Evolutionary conservation across 163 green algal species (phyloP), one percentile per base, ranked within the genome.

Genomic region (Scenedesmus sp.): DNA sequence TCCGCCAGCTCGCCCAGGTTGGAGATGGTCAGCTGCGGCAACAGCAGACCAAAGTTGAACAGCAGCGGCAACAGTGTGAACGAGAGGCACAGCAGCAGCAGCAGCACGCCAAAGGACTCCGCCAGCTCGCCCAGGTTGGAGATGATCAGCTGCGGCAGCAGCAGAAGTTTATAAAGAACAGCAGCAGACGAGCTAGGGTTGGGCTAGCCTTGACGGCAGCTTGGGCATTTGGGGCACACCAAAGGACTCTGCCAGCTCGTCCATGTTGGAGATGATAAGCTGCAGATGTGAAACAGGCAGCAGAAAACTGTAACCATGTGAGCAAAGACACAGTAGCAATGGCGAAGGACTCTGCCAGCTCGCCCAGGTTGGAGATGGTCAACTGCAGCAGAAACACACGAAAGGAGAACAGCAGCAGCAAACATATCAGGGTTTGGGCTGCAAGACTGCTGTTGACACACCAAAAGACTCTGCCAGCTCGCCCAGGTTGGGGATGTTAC

Each of bases 1-100:
- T 88, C 57, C 52, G 83, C 83, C 66, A 88, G 83, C 5, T 88
- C 83, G 77, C 18, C 57, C 59, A 88, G 83, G 46, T 88, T 88
- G 6, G n/a, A 46, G n/a, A 88, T 52, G 3, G 83, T 88, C 57
- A 88, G 57, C 83, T 88, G 83, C 56, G 66, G 15, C 73, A 87
- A 20, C 82, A 87, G 55, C 12, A 9, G 13, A 54, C 54, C 1
- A 16, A 62, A 55, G 1, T 16, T n/a, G 57, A 16, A 3, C 46
- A 23, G 12, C 3, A 18, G 9, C 7, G 6, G 13, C 46, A 86
- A 4, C 9, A 16, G 57, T 67, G 18, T 66, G 55, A 46, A 1
- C 34, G 34, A 46, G 34, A 46, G 34, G 46, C 13, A 82, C 8
- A 82, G 16, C 73, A 55, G 16, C 73, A 82, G 54, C 55, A 73